Base-by-base conservation (phyloP, 2,329 filamentous ascomycete species). In the Botryotinia globosa region DNA sequence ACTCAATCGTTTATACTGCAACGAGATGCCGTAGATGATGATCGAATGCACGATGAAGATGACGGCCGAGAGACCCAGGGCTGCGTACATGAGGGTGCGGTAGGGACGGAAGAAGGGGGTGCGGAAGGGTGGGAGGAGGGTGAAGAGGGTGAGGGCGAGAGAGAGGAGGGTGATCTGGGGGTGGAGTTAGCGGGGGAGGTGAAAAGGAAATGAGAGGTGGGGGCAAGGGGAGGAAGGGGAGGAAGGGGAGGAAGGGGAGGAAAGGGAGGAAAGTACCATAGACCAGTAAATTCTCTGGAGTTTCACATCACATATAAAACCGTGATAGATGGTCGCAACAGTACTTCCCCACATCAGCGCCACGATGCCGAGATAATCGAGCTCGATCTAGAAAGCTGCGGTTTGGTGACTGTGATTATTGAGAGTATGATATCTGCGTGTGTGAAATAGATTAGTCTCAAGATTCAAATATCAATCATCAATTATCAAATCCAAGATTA, bases 301-400 rank as follows among this genome's bases (percentile, higher is more conserved):
- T 20, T 63, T 44, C 34, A 77, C 77, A 74, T 83, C 81, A 74
- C 82, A 84, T 74, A 82, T 84, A 72, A 84, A 84, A 8, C 80
- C 78, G 59, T 83, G 79, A 72, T 84, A 84, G 44, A 84, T 75
- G 0, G 80, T 82, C n/a, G 81, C 81, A 20, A 83, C 74, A 56
- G 83, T 83, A n/a, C 79, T 80, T 10, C 81, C 82, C 64, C 82
- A 76, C 58, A 82, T 84, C 54, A 83, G 78, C 37, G 82, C 65
- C 25, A 83, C 75, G 61, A 84, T 83, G 29, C 80, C 82, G 8
- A 80, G 71, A 74, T 81, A 83, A 74, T 85, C 83, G 3, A 83
- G 69, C 10, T 81, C 77, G 14, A 83, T 77, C 79, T 81, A 83
- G 9, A 80, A 74, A 14, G 78, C 75, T 14, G 81, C 79, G 14